These are phyloP conservation scores for Arthrobotrys iridis DNA, from an alignment of 2,329 filamentous ascomycete species.

Conservation along the genomic window DNA sequence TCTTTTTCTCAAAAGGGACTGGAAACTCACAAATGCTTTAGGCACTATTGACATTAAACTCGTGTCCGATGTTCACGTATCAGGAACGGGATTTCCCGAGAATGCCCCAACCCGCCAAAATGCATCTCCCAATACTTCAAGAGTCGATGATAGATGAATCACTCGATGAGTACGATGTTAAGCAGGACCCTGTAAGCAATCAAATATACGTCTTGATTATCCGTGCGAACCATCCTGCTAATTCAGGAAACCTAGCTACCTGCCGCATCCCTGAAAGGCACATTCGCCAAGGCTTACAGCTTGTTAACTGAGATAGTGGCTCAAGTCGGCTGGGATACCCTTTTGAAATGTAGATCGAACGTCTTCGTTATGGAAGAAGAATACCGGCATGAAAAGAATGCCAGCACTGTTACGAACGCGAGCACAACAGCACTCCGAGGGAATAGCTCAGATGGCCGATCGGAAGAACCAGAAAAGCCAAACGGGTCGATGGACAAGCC, in stretches of 20 bases:
- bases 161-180: conserved; percentile 73
- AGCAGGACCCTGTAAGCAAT: conserved; percentile 61
- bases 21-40: conserved; percentile 61
- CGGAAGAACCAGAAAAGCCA: conserved; percentile 55
- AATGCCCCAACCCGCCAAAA: conserved; percentile 90
- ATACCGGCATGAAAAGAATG: conserved; percentile 87
- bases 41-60: conserved; percentile 92
- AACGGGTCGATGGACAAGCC: conserved; percentile 55
- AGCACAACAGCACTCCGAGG: conserved; percentile 61
- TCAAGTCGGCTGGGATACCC: conserved; percentile 96
- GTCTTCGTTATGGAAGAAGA: conserved; percentile 99
- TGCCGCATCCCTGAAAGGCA: conserved; percentile 90
- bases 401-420: conserved; percentile 65
- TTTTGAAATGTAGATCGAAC: conserved; percentile 91
- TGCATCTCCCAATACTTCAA: conserved; percentile 83
- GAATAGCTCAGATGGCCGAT: conserved; percentile 60
- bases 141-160: conserved; percentile 96
- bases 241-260: conserved; percentile 79
- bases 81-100: conserved; percentile 96
- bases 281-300: conserved; percentile 92
- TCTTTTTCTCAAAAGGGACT: background rate
- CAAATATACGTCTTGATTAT: conserved; percentile 59
- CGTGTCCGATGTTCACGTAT: conserved; percentile 99
- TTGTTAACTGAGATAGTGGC: conserved; percentile 95
- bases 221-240: conserved; percentile 77